Percentiles rank a stretch among this genome's conserved stretches.
These are phyloP conservation scores for Corylus avellana DNA, from an alignment of 306 rosid genomes.

Conservation along the genomic window DNA sequence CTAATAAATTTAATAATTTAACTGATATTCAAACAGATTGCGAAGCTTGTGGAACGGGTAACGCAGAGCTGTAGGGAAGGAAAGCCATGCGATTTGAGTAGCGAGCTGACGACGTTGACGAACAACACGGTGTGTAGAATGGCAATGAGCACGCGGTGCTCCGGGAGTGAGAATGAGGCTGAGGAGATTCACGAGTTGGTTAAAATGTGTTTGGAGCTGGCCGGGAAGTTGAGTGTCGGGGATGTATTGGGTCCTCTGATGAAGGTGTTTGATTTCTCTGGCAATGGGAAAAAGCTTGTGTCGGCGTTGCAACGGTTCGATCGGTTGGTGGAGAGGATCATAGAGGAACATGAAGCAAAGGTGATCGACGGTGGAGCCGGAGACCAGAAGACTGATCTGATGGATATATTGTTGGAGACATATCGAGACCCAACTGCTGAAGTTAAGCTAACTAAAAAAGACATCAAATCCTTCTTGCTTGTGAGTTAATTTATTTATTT, in stretches of 20 bases:
- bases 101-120: conserved; percentile 38
- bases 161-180: conserved; percentile 36
- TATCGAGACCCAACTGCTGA: conserved; percentile 50
- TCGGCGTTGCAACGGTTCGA: conserved; percentile 43
- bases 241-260: conserved; percentile 61
- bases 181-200: conserved; percentile 40
- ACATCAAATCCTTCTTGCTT: conserved; percentile 63
- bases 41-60: conserved; percentile 39
- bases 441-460: conserved; percentile 45
- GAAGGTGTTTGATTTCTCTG: conserved; percentile 59
- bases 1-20: too few relatives aligned
- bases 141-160: conserved; percentile 53
- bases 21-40: not conserved
- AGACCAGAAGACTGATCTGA: conserved; percentile 35
- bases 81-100: conserved; percentile 32
- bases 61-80: conserved; percentile 20
- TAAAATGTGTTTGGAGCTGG: conserved; percentile 35
- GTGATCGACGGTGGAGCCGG: not conserved
- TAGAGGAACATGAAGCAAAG: conserved; percentile 52
- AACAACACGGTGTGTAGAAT: conserved; percentile 54
- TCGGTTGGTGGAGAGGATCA: conserved; percentile 45
- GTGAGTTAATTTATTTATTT: conserved; percentile 30
- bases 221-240: conserved; percentile 59
- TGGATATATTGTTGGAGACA: conserved; percentile 58
- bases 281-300: conserved; percentile 44